phyloP scores from a whole-genome alignment of 345 rosid genomes.

The Citrus glauca region DNA sequence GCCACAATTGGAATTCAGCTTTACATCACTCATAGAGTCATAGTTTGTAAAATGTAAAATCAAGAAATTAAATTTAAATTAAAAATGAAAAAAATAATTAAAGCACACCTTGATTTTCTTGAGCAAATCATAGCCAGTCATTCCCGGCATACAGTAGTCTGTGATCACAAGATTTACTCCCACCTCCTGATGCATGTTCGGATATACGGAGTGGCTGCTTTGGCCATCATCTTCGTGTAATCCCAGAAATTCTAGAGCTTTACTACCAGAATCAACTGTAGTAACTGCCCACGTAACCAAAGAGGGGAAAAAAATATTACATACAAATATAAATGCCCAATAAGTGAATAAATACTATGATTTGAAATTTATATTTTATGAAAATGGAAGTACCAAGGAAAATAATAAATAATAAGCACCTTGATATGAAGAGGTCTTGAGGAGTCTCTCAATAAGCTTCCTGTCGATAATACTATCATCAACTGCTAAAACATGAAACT shows the following conservation, averaged over 20 bases:
- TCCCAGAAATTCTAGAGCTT: slow-evolving; percentile 71
- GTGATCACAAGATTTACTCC: slow-evolving; percentile 66
- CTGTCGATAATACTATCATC: slow-evolving; percentile 84
- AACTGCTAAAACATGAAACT: slow-evolving; percentile 92
- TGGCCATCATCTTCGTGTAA: slow-evolving; percentile 33
- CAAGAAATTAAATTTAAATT: neutral
- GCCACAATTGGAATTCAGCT: neutral
- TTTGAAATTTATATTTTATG: too few relatives aligned
- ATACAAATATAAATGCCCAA: neutral
- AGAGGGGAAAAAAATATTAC: neutral
- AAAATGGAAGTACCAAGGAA: too few relatives aligned
- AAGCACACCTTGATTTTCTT: slow-evolving; percentile 60
- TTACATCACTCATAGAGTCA: neutral
- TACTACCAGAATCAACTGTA: slow-evolving; percentile 72
- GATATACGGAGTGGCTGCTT: slow-evolving; percentile 23
- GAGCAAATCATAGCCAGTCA: slow-evolving; percentile 84
- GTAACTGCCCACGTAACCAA: slow-evolving; percentile 42
- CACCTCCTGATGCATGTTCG: slow-evolving; percentile 44
- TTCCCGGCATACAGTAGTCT: slow-evolving; percentile 83
- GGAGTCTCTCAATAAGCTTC: slow-evolving; percentile 83
- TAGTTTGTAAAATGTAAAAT: neutral
- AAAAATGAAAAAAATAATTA: neutral
- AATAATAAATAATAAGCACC: slow-evolving; percentile 28
- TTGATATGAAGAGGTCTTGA: slow-evolving; percentile 86
- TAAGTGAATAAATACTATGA: neutral